phyloP scores from a whole-genome alignment of 345 rosid genomes.

The Theobroma cacao region DNA sequence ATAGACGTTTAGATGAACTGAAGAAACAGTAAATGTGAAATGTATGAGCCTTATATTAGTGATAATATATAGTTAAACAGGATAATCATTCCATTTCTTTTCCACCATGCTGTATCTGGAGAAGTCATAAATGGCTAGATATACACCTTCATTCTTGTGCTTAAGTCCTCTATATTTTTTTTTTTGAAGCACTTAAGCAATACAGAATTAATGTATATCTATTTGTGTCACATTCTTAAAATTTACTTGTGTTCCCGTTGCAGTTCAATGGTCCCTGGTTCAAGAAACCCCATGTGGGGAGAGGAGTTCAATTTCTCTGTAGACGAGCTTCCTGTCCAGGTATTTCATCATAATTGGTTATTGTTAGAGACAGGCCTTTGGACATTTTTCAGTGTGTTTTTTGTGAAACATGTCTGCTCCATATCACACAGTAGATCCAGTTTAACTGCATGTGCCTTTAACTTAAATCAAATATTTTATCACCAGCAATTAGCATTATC shows the following conservation, averaged over 20 bases:
- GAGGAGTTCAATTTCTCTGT: constrained; percentile 92
- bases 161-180: background rate
- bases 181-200: background rate
- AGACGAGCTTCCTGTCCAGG: constrained; percentile 92
- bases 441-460: background rate
- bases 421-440: background rate
- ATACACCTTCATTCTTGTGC: background rate
- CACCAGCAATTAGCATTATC: background rate
- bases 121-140: background rate
- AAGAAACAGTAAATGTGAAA: background rate
- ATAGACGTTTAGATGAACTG: background rate
- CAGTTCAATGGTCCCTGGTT: constrained; percentile 98
- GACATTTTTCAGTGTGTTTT: background rate
- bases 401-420: background rate
- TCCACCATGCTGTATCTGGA: background rate
- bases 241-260: constrained; percentile 25
- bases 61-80: background rate
- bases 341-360: constrained; percentile 23
- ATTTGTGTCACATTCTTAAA: background rate
- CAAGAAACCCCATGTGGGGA: constrained; percentile 99
- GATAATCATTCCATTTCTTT: background rate
- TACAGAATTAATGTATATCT: background rate
- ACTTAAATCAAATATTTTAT: background rate
- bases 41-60: background rate
- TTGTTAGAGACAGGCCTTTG: background rate